These are phyloP conservation scores for Cynara cardunculus DNA, from an alignment of 129 eudicot genomes.

Conservation along the genomic window DNA sequence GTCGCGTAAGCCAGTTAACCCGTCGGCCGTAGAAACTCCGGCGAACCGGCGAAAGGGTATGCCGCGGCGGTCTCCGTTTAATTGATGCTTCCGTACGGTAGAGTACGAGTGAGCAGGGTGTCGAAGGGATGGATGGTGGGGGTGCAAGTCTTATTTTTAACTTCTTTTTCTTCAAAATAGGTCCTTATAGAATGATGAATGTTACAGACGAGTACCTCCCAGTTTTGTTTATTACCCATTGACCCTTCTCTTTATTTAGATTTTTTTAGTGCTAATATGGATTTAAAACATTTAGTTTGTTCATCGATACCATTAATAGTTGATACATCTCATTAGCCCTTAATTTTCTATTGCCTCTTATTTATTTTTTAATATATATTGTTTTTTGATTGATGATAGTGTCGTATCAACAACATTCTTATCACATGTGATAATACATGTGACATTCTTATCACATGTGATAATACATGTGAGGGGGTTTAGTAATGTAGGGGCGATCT, in stretches of 20 bases:
- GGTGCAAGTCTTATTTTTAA: conserved; percentile 6
- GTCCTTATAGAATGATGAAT: conserved; percentile 21
- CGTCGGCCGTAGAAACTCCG: conserved; percentile 20
- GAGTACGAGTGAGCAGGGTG: conserved; percentile 6
- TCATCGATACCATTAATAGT: not conserved
- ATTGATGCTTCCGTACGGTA: conserved; percentile 33
- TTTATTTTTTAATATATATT: no score
- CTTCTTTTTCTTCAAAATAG: not conserved
- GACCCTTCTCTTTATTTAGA: not conserved
- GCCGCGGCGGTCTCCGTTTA: conserved; percentile 71
- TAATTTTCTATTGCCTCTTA: not conserved
- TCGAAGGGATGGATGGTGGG: not conserved
- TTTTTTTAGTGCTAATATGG: not conserved
- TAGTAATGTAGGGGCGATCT: no score
- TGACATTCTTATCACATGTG: no score
- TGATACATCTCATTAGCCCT: not conserved
- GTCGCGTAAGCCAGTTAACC: conserved; percentile 1
- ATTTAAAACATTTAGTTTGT: not conserved
- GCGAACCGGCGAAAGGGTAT: conserved; percentile 61
- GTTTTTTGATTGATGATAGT: no score
- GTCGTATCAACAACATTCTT: no score
- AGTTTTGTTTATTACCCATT: conserved; percentile 9
- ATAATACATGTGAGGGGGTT: no score
- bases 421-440: no score
- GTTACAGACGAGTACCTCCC: conserved; percentile 5